Conservation (phyloP, 176 grass and related monocot genomes). For the Thinopyrum elongatum region DNA sequence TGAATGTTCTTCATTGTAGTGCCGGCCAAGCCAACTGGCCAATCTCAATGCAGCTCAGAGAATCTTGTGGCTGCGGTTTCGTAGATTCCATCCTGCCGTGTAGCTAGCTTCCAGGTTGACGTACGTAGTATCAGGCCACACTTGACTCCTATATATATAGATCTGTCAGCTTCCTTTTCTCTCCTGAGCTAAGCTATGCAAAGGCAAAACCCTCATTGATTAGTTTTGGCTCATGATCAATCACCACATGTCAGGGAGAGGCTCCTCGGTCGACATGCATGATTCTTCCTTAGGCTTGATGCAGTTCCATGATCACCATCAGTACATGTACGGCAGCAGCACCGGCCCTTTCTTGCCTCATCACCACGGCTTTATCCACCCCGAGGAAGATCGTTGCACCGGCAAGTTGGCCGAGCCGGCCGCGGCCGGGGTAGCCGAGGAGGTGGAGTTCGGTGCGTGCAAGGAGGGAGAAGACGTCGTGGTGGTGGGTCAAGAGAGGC, state of each 20-base stretch:
- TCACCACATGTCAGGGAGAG: slow-evolving; percentile 30
- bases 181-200: background rate
- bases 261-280: slow-evolving; percentile 27
- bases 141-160: background rate
- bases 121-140: slow-evolving; percentile 13
- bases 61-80: slow-evolving; percentile 6
- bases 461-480: background rate
- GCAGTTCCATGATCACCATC: slow-evolving; percentile 43
- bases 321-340: slow-evolving; percentile 27
- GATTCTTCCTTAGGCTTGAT: slow-evolving; percentile 45
- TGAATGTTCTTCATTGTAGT: slow-evolving; percentile 17
- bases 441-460: background rate
- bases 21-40: slow-evolving; percentile 27
- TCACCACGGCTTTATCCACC: background rate
- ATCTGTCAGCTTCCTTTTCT: background rate
- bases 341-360: slow-evolving; percentile 21
- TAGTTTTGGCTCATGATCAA: background rate
- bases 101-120: slow-evolving; percentile 36
- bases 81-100: slow-evolving; percentile 38
- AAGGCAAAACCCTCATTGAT: slow-evolving; percentile 24
- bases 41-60: slow-evolving; percentile 17
- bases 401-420: slow-evolving; percentile 27
- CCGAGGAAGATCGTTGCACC: background rate
- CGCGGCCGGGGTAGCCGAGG: background rate
- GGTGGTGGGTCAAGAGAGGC: background rate